phyloP scores from a whole-genome alignment of 2,329 filamentous ascomycete genomes.

The Scedosporium aurantiacum region DNA sequence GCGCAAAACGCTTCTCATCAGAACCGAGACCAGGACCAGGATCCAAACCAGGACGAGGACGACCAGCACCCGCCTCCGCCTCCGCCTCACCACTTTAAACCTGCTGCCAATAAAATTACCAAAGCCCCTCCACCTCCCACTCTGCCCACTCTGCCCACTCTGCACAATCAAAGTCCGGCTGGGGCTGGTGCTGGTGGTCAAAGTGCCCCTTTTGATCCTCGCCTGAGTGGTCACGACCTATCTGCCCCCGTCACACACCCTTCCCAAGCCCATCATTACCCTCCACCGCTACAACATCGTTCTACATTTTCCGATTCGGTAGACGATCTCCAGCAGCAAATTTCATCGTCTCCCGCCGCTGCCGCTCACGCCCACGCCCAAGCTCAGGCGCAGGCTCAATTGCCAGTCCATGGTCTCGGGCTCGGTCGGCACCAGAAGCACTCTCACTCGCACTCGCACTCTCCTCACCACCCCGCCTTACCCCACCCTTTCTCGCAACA shows the following conservation, averaged over 20 bases:
- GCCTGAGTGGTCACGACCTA: neutral
- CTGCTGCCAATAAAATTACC: constrained; percentile 14
- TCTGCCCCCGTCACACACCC: neutral
- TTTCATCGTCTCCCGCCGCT: neutral
- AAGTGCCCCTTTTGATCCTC: neutral
- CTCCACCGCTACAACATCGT: constrained; percentile 12
- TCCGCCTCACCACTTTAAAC: constrained; percentile 14
- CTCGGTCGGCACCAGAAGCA: constrained; percentile 5
- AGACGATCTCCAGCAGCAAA: constrained; percentile 16
- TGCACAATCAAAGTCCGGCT: constrained; percentile 16
- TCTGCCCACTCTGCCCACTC: constrained; percentile 21
- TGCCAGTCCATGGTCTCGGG: constrained; percentile 3
- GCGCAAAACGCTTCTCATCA: constrained; percentile 11
- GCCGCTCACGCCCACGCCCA: constrained; percentile 3
- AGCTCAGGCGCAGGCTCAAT: constrained; percentile 3
- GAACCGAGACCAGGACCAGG: constrained; percentile 7
- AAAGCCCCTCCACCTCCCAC: constrained; percentile 18
- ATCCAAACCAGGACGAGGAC: constrained; percentile 5
- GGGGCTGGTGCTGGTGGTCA: neutral
- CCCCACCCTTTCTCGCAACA: neutral
- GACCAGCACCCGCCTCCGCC: constrained; percentile 14
- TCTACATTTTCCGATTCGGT: constrained; percentile 15
- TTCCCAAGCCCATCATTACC: constrained; percentile 8
- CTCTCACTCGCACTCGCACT: neutral
- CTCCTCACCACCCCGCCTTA: neutral